Evolutionary conservation across 2,329 filamentous ascomycete genomes (phyloP), one percentile per base, ranked within the genome.

Genomic region (Xylariaceae sp.): DNA sequence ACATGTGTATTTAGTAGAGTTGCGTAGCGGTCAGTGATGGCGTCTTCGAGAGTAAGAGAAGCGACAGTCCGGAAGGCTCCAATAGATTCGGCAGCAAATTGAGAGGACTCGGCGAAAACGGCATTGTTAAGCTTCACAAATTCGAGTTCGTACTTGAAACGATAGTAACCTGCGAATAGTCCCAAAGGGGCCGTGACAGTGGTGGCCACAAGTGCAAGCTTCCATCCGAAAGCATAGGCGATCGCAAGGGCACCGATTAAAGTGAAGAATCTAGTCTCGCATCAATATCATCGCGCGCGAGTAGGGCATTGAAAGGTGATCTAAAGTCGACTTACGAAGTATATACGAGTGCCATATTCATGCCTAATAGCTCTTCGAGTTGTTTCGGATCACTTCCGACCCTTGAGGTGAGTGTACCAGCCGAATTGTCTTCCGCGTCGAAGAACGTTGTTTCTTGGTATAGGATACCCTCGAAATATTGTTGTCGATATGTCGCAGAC

Each of bases 141-240:
- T 53, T 83, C 71, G n/a, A 82, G 65, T 64, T 87, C 84, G 56
- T 80, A 80, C 53, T 69, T 74, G 56, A 81, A 68, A 1, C 78
- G 74, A 65, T 72, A 77, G 58, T 73, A 82, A 0, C 73, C 74
- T 0, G 75, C 71, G 5, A 65, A 47, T 3, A 81, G 55, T 40
- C 74, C 70, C 18, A 82, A 62, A 0, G 79, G 79, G 47, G 80
- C 66, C 6, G 78, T 77, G 9, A 86, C 80, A 57, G 82, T 86
- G 9, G 83, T 70, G 0, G 80, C 77, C 0, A 91, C 83, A 0
- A 90, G 69, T 0, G 84, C 81, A 9, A 92, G 73, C 64, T 90
- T 91, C 88, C 88, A 91, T 1, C 85, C 85, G 62, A 86, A 89
- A 4, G 77, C 72, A 59, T 89, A 90, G 1, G 85, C 76, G 45